Evolutionary conservation across 441 rosid species (phyloP), one percentile per base, ranked within the genome.

Genomic region (Arabidopsis lyrata): DNA sequence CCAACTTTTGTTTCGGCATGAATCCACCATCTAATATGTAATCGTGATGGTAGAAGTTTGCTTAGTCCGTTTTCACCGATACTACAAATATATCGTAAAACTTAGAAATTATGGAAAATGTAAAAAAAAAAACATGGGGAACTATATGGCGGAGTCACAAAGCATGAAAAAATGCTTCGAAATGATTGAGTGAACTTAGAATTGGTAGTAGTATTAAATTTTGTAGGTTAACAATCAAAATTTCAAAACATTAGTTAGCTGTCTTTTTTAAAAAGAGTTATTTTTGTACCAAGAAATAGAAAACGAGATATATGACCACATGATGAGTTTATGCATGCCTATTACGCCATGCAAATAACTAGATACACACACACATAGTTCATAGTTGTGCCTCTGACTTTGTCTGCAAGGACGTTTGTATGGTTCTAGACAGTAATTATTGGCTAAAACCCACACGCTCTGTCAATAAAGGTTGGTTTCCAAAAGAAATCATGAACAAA

Each of bases 321-420:
- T 74, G 62, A 66, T 66, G 73, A 59, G 55, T 59, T 42, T 29
- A 61, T 59, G 78, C 73, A 74, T 74, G 73, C 71, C 59, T 34
- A 35, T 44, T 56, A 34, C 32, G 45, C 53, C 77, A 66, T 74
- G 72, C 78, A 59, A 67, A 15, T 16, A n/a, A n/a, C n/a, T n/a
- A 67, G 10, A 24, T 22, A 66, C 13, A 73, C 24, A 74, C 15
- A 73, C 24, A 74, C 29, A 45, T 55, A 57, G 1, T 18, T 0
- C 11, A 29, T 8, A 57, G 66, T 27, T 49, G 9, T 22, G 54
- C 18, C 60, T 57, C 61, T 74, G 68, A 52, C 41, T 34, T 68
- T 68, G 74, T 68, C 69, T 53, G 69, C 48, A 75, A 44, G 64
- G 61, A 75, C 69, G 5, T 34, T 60, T 52, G 24, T 32, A 39